Base-by-base conservation (phyloP, 164 flowering plant species). In the Magnolia sinica region DNA sequence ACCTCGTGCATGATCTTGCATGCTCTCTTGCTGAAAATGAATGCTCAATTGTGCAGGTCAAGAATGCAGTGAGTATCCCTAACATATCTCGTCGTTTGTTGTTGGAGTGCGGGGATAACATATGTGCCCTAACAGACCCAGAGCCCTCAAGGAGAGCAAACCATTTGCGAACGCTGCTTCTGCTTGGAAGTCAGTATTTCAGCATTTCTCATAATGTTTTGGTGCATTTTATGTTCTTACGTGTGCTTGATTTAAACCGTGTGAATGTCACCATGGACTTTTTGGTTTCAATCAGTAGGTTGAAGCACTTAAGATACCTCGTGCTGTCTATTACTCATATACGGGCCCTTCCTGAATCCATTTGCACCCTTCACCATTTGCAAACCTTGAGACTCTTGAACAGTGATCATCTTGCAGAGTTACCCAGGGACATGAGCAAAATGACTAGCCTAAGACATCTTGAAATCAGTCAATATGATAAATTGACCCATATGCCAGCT, bases 371-470 rank as follows among this genome's bases (percentile, higher is more conserved):
- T 9, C 18, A 14, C 20, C 24, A 67, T 74, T 65, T 85, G 71
- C 84, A 78, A 51, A 72, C 75, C 0, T 49, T 86, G 77, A 79
- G 73, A 4, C 73, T 86, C 18, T 37, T 7, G 7, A n/a, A 45
- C 45, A 79, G 84, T 73, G 7, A 49, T 24, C 1, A 49, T 61
- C 84, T 82, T 27, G 29, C 0, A 1, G 67, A 72, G 64, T 14
- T 82, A 3, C 81, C 81, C 5, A 6, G 31, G 1, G 23, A 16
- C 4, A 24, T 68, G 45, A 18, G 11, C 23, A 73, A 51, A 1
- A 14, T 76, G 51, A 3, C 19, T 1, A 75, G 20, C 7, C 75
- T 79, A 3, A 73, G 75, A 49, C 84, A 78, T 71, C 49, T 79
- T 7, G 67, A 72, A 20, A 23, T 20, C 8, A 8, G 3, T 55